Conservation (phyloP, 148 eudicot genomes). For the Silene conica region DNA sequence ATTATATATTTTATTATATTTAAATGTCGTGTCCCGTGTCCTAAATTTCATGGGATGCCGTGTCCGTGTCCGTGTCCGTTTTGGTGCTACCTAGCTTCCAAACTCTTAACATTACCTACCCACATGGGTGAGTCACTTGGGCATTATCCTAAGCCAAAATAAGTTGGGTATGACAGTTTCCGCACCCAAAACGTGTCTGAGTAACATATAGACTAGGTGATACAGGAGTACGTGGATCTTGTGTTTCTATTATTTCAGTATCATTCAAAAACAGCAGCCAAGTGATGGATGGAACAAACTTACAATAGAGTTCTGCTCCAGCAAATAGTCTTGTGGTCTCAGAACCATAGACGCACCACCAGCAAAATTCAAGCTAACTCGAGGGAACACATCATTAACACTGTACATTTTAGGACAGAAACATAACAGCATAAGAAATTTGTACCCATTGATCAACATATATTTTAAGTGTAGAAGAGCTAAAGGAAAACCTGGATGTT, state of each 20-base stretch:
- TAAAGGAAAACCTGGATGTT: constrained; percentile 57
- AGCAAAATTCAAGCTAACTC: constrained; percentile 67
- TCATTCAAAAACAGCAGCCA: neutral
- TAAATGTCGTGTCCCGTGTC: too few relatives aligned
- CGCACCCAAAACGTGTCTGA: neutral
- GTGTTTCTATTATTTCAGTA: neutral
- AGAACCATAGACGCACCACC: constrained; percentile 75
- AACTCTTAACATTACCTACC: neutral
- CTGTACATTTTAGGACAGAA: constrained; percentile 28
- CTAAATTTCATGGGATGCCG: too few relatives aligned
- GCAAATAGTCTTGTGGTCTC: constrained; percentile 69
- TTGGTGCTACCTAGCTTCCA: too few relatives aligned
- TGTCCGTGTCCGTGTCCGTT: too few relatives aligned
- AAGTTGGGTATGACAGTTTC: neutral
- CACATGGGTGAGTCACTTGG: neutral
- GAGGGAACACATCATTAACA: constrained; percentile 59
- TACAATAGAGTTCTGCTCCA: constrained; percentile 81
- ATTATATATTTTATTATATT: too few relatives aligned
- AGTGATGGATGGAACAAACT: constrained; percentile 22
- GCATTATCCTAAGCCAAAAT: neutral
- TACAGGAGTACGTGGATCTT: neutral
- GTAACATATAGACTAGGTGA: neutral
- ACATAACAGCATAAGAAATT: constrained; percentile 1
- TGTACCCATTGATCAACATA: neutral
- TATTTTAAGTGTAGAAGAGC: neutral